Evolutionary conservation across 176 grass and related monocot genomes (phyloP).

Genomic region (Musa troglodytarum): DNA sequence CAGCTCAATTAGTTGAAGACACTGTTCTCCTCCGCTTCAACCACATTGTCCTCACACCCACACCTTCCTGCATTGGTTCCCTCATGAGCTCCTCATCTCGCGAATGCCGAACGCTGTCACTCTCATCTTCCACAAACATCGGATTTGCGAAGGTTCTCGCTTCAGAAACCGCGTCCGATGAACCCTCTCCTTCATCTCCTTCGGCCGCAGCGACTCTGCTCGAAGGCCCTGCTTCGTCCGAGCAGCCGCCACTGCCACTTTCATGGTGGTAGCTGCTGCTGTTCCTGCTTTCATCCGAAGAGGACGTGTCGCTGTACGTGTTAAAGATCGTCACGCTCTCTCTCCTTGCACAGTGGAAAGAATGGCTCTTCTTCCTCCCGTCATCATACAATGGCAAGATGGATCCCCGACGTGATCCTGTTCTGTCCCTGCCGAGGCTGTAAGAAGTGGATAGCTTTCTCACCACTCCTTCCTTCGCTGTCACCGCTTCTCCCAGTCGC

Average conservation of each 20-base stretch:
- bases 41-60: conserved; percentile 23
- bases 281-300: conserved; percentile 28
- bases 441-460: conserved; percentile 50
- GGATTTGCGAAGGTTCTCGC: conserved; percentile 27
- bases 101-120: background rate
- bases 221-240: conserved; percentile 33
- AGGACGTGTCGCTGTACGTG: conserved; percentile 33
- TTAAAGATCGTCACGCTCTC: conserved; percentile 51
- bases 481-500: conserved; percentile 56
- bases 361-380: conserved; percentile 53
- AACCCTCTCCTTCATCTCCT: conserved; percentile 15
- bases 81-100: conserved; percentile 7
- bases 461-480: conserved; percentile 55
- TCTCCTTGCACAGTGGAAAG: conserved; percentile 41
- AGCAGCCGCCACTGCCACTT: conserved; percentile 19
- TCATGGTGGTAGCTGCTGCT: conserved; percentile 24
- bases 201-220: conserved; percentile 5
- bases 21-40: conserved; percentile 45
- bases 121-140: conserved; percentile 22
- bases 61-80: conserved; percentile 8
- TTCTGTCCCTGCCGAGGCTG: conserved; percentile 47
- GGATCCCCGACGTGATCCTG: conserved; percentile 19
- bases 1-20: conserved; percentile 37
- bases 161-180: conserved; percentile 12
- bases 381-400: conserved; percentile 51